Percentiles rank a stretch among this genome's conserved stretches.
phyloP scores from a whole-genome alignment of 2,329 filamentous ascomycete genomes.

The Emmonsiellopsis sp. region DNA sequence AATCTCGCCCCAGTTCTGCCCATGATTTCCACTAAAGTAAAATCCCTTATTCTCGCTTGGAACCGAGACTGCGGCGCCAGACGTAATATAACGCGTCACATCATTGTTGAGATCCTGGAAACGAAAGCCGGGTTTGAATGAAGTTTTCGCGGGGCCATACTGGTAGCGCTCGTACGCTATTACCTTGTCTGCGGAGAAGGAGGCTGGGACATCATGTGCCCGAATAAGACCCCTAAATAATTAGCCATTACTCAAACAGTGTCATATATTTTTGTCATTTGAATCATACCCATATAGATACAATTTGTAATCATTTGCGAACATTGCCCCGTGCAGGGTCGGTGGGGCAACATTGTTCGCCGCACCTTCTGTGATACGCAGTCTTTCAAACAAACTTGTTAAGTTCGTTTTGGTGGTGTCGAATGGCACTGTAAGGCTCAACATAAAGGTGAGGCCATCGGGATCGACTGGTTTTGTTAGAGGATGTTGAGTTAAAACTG shows the following conservation, averaged over 20 bases:
- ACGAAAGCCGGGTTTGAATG: conserved; percentile 39
- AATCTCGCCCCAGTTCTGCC: conserved; percentile 44
- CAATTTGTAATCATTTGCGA: conserved; percentile 56
- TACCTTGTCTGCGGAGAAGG: conserved; percentile 37
- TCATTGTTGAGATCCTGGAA: conserved; percentile 32
- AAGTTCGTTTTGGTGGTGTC: conserved; percentile 42
- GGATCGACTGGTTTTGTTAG: too few relatives aligned
- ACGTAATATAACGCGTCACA: conserved; percentile 55
- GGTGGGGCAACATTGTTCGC: conserved; percentile 47
- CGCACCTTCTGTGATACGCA: conserved; percentile 42
- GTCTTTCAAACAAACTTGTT: conserved; percentile 41
- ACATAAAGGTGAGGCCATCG: conserved; percentile 45
- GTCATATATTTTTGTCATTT: background rate
- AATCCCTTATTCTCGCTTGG: conserved; percentile 64
- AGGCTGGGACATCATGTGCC: conserved; percentile 25
- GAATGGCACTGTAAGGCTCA: conserved; percentile 53
- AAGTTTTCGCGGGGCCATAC: conserved; percentile 39
- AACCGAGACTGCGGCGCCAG: conserved; percentile 54
- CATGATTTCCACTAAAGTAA: conserved; percentile 59
- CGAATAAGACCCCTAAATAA: conserved; percentile 37
- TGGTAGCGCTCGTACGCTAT: conserved; percentile 46
- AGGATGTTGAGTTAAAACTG: too few relatives aligned
- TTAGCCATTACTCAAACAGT: background rate
- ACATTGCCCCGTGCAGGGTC: conserved; percentile 54
- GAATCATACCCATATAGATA: conserved; percentile 50